A percentile compares a stretch with the other conserved stretches of the same genome.
These are phyloP conservation scores for Aspergillus sp. DNA, from an alignment of 2,329 filamentous ascomycete genomes.

Conservation along the genomic window DNA sequence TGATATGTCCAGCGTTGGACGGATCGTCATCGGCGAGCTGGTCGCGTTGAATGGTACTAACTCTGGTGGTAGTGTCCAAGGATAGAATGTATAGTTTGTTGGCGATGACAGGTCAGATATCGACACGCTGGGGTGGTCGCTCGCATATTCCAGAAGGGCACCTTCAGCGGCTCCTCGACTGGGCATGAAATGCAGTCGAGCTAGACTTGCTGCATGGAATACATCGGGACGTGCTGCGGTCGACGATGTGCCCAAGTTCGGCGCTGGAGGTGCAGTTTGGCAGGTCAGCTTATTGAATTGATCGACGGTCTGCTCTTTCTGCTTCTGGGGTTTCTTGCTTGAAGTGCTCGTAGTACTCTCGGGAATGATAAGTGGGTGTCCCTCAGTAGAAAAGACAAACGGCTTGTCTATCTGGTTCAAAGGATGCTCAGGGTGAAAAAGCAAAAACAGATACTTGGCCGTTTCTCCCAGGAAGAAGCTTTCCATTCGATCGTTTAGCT, in stretches of 20 bases:
- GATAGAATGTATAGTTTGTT: conserved; percentile 78
- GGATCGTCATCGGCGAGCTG: conserved; percentile 65
- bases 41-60: conserved; percentile 70
- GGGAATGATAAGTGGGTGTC: conserved; percentile 84
- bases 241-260: conserved; percentile 68
- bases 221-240: conserved; percentile 73
- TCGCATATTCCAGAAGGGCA: conserved; percentile 48
- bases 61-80: conserved; percentile 78
- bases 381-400: conserved; percentile 93
- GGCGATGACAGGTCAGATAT: conserved; percentile 51
- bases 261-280: conserved; percentile 51
- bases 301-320: conserved; percentile 2
- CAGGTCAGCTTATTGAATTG: conserved; percentile 50
- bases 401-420: conserved; percentile 79
- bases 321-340: conserved; percentile 8
- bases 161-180: conserved; percentile 51
- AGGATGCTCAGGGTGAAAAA: conserved; percentile 80
- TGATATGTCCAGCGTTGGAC: conserved; percentile 64
- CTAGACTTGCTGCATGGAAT: conserved; percentile 82
- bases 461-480: conserved; percentile 98
- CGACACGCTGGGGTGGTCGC: conserved; percentile 50
- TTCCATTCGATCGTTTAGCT: conserved; percentile 92
- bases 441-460: conserved; percentile 86
- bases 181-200: conserved; percentile 71
- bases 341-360: conserved; percentile 27